phyloP scores from a whole-genome alignment of 169 alveolate genomes.

The Cryptosporidium viatorum region DNA sequence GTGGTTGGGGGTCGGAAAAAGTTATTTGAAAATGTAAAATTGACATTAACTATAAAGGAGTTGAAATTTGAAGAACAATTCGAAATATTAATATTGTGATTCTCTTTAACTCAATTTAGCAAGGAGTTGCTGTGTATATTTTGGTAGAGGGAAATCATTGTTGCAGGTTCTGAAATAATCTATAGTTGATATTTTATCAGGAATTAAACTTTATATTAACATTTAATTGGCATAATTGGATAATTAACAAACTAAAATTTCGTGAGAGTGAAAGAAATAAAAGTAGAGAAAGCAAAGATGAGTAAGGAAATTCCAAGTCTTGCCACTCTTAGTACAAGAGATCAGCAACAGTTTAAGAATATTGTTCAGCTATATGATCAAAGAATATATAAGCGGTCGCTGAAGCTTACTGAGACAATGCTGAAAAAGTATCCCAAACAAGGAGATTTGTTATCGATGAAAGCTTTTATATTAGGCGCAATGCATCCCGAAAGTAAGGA shows the following conservation, averaged over 20 bases:
- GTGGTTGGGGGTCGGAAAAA: background rate
- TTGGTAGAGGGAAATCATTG: background rate
- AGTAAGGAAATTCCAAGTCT: slow-evolving; percentile 1
- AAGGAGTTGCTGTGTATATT: background rate
- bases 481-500: slow-evolving; percentile 66
- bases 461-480: slow-evolving; percentile 76
- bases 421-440: slow-evolving; percentile 78
- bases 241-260: background rate
- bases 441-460: slow-evolving; percentile 79
- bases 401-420: slow-evolving; percentile 77
- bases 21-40: background rate
- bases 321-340: slow-evolving; percentile 4
- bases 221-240: background rate
- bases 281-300: background rate
- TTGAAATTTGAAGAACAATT: background rate
- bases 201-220: background rate
- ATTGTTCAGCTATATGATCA: slow-evolving; percentile 75
- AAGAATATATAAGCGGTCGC: slow-evolving; percentile 77
- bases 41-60: slow-evolving; percentile 8
- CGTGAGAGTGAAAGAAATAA: background rate
- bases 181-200: background rate
- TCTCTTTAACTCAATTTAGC: background rate
- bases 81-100: background rate
- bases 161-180: background rate
- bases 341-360: slow-evolving; percentile 56